Conservation (phyloP, 116 monocot species). For the Phalaenopsis hybrid region DNA sequence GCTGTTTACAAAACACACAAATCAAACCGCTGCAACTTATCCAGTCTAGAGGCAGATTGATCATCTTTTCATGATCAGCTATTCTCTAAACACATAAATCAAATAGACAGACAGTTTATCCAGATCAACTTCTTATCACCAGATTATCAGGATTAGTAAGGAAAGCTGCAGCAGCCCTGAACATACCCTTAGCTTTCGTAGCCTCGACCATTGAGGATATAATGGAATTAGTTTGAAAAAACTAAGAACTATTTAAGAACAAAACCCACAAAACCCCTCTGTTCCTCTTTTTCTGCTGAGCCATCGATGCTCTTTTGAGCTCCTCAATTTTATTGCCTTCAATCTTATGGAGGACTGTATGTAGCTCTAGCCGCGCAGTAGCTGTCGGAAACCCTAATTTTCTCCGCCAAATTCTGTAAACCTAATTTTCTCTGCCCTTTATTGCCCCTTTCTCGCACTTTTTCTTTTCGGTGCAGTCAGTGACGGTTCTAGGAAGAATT, state of each 20-base stretch:
- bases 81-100: no score
- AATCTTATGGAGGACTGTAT: background rate
- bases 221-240: no score
- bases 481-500: constrained; percentile 19
- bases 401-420: background rate
- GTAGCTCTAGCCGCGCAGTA: background rate
- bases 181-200: no score
- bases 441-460: constrained; percentile 21
- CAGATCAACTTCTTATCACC: no score
- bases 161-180: no score
- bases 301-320: background rate
- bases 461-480: background rate
- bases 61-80: no score
- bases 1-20: no score
- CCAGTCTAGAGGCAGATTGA: no score
- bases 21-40: no score
- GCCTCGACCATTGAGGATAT: no score
- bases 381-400: background rate
- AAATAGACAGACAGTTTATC: no score
- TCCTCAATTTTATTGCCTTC: background rate
- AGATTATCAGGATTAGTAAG: no score
- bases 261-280: background rate
- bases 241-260: background rate
- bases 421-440: background rate
- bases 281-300: background rate